Evolutionary conservation across 768 basidiomycete genomes (phyloP).

Genomic region (Boletus subcaerulescens): DNA sequence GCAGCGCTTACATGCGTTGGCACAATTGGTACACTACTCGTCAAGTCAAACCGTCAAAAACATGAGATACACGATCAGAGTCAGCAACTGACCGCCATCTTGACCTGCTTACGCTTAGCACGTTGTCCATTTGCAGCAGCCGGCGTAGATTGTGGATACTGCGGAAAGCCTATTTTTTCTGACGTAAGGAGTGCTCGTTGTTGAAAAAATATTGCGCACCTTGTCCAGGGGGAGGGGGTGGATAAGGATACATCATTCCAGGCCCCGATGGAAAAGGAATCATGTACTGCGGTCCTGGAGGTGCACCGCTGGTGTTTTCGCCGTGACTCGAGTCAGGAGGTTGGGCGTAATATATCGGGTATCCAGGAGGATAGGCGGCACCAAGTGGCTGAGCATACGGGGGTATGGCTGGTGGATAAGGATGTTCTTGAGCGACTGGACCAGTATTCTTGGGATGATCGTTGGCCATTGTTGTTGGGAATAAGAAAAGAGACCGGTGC

Average conservation of each 20-base stretch:
- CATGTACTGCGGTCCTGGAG: constrained; percentile 33
- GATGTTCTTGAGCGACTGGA: constrained; percentile 35
- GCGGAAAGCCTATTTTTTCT: constrained; percentile 30
- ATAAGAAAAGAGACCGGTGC: constrained; percentile 29
- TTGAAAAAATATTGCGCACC: constrained; percentile 24
- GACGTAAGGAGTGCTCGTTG: constrained; percentile 7
- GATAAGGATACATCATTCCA: constrained; percentile 44
- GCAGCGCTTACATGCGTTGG: constrained; percentile 55
- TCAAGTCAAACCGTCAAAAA: constrained; percentile 2
- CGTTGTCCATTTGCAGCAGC: constrained; percentile 24
- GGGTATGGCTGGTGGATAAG: constrained; percentile 26
- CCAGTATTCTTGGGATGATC: constrained; percentile 35
- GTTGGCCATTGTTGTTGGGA: constrained; percentile 26
- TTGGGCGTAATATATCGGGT: constrained; percentile 33
- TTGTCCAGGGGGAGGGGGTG: constrained; percentile 38
- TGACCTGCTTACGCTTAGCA: constrained; percentile 53
- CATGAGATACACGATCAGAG: not conserved
- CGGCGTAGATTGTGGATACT: constrained; percentile 27
- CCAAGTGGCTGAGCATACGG: constrained; percentile 29
- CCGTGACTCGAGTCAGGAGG: constrained; percentile 27
- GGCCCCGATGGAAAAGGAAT: constrained; percentile 39
- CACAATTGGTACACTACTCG: constrained; percentile 53
- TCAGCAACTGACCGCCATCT: constrained; percentile 49
- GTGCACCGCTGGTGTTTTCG: constrained; percentile 33
- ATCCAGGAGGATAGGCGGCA: constrained; percentile 30